Conservation (phyloP, 768 basidiomycete species). For the Psilocybe sp. region DNA sequence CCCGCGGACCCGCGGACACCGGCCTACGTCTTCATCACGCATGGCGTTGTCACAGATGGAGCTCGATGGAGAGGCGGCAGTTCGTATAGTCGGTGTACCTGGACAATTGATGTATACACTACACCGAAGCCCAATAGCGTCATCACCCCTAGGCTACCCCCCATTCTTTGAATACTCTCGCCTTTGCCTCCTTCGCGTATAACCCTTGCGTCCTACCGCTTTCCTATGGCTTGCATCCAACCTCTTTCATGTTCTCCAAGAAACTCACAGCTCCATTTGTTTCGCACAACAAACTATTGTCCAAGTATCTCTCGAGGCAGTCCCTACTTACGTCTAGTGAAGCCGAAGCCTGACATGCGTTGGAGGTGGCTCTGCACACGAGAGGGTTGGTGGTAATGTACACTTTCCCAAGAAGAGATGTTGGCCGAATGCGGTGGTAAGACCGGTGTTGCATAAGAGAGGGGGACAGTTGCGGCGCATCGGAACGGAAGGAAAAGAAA, state of each 20-base stretch:
- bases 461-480: constrained; percentile 11
- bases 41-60: constrained; percentile 43
- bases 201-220: constrained; percentile 50
- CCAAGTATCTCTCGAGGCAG: constrained; percentile 78
- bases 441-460: constrained; percentile 45
- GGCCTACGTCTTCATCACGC: constrained; percentile 47
- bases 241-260: constrained; percentile 49
- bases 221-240: constrained; percentile 64
- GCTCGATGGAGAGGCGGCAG: no score
- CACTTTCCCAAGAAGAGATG: constrained; percentile 67
- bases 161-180: constrained; percentile 21
- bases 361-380: constrained; percentile 78
- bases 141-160: constrained; percentile 42
- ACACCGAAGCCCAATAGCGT: constrained; percentile 31
- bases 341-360: constrained; percentile 81
- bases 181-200: constrained; percentile 22
- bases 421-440: constrained; percentile 61
- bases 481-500: constrained; percentile 2
- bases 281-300: constrained; percentile 61
- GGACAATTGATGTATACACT: no score
- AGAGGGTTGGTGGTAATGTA: constrained; percentile 62
- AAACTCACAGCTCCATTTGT: constrained; percentile 62
- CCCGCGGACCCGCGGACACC: constrained; percentile 41
- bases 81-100: no score
- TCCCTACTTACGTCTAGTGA: constrained; percentile 76